Evolutionary conservation across 2,329 filamentous ascomycete genomes (phyloP).

Genomic region (Cladophialophora psammophila): DNA sequence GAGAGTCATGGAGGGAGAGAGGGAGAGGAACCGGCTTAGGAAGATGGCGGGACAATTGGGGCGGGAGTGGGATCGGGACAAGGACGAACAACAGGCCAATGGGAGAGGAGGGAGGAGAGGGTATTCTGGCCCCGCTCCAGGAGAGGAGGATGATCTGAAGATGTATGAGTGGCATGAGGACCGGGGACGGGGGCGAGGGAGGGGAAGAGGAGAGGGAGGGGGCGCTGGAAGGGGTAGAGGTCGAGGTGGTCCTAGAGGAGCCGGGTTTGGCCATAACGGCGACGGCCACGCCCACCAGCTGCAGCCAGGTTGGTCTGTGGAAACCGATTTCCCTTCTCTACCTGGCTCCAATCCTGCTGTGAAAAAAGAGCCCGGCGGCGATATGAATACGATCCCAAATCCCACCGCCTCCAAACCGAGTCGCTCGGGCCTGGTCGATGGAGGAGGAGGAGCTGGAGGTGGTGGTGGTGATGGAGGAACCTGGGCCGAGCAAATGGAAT

Average conservation of each 20-base stretch:
- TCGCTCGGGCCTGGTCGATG: background rate
- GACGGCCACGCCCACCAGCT: constrained; percentile 7
- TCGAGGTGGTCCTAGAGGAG: constrained; percentile 15
- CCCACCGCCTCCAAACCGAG: constrained; percentile 12
- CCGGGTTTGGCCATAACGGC: background rate
- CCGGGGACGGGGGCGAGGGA: constrained; percentile 30
- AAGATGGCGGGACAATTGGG: constrained; percentile 66
- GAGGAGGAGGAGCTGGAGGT: background rate
- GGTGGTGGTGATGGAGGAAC: constrained; percentile 33
- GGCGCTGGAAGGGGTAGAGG: constrained; percentile 28
- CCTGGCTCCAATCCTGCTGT: constrained; percentile 21
- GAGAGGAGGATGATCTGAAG: constrained; percentile 36
- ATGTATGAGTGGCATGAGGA: constrained; percentile 39
- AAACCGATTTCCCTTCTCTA: constrained; percentile 40
- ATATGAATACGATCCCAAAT: constrained; percentile 7
- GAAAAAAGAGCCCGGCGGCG: constrained; percentile 6
- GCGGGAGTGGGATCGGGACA: constrained; percentile 69
- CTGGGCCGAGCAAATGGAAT: constrained; percentile 43
- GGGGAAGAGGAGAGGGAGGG: constrained; percentile 31
- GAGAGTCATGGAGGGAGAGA: constrained; percentile 67
- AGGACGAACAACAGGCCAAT: constrained; percentile 58
- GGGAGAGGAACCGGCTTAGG: constrained; percentile 65
- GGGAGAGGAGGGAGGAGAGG: constrained; percentile 32
- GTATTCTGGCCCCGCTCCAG: constrained; percentile 21
- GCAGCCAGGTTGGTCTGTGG: constrained; percentile 32